Percentiles rank a stretch among this genome's conserved stretches.
phyloP scores from a whole-genome alignment of 2,329 filamentous ascomycete species.

The Hypoxylon rubiginosum region DNA sequence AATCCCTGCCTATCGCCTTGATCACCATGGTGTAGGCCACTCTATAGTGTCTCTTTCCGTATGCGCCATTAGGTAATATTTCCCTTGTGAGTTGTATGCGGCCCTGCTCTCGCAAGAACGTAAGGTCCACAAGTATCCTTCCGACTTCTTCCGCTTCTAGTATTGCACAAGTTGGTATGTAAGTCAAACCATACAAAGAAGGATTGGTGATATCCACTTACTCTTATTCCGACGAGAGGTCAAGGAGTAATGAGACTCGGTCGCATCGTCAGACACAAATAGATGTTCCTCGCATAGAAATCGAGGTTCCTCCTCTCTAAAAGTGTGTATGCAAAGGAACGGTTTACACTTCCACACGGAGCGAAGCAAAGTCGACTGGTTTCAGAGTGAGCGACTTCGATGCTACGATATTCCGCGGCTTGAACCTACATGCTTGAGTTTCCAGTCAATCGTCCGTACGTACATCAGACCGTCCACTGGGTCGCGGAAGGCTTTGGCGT shows the following conservation, averaged over 20 bases:
- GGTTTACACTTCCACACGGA: conserved; percentile 26
- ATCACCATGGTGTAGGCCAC: conserved; percentile 47
- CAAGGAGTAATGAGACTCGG: conserved; percentile 39
- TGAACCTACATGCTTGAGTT: conserved; percentile 41
- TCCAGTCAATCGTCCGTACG: conserved; percentile 43
- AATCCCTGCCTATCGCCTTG: conserved; percentile 45
- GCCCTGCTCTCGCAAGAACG: conserved; percentile 42
- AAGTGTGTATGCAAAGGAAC: conserved; percentile 31
- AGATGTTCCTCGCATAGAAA: conserved; percentile 41
- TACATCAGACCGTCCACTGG: neutral
- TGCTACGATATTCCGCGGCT: neutral
- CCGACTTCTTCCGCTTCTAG: conserved; percentile 44
- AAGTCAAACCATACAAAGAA: neutral
- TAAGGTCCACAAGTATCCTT: conserved; percentile 48
- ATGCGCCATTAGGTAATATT: neutral
- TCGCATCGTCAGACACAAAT: conserved; percentile 37
- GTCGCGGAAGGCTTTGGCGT: neutral
- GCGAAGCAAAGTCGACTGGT: conserved; percentile 16
- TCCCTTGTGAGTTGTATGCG: conserved; percentile 33
- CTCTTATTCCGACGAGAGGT: neutral
- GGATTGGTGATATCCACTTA: neutral
- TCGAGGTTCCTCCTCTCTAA: conserved; percentile 8
- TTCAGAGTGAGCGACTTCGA: neutral
- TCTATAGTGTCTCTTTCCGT: conserved; percentile 37
- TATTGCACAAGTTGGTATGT: neutral